Evolutionary conservation across 345 rosid genomes (phyloP), one percentile per base, ranked within the genome.

Genomic region (Salix exigua): DNA sequence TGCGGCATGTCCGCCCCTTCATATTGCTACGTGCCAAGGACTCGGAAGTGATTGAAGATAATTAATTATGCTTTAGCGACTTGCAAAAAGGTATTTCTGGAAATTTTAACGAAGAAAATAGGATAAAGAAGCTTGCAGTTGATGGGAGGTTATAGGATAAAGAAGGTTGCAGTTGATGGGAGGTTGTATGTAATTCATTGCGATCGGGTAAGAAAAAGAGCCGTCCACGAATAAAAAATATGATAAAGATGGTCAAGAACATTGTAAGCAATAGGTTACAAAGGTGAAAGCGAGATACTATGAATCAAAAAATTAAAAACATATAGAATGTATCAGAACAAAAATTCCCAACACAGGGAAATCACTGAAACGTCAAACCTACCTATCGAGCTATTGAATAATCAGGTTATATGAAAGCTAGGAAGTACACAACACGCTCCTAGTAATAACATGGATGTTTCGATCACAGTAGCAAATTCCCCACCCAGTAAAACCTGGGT

Each of bases 311-410:
- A 28, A 64, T 28, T 31, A 64, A 74, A 50, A 33, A 33, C 74
- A 75, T 21, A 75, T 64, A 53, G 58, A 70, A 60, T 46, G 73
- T 73, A 76, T 74, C 66, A 31, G 65, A 79, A 71, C 82, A 83
- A 83, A 79, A 83, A 72, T 83, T 76, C 82, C 80, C 75, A 44
- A 14, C n/a, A 28, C 11, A 3, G 66, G 78, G 78, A 74, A 75
- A 81, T 66, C 70, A 62, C 69, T 38, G 51, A 65, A 77, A 64
- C 75, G 82, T 77, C 75, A 68, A 75, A 78, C 58, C 70, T 80
- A 77, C 25, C 28, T 51, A 68, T 12, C 13, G 51, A 66, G 65
- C 70, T 70, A 19, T 19, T 33, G 75, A 72, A 72, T 75, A 80
- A 72, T 67, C 76, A 79, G 44, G 75, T 70, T 66, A 72, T 70